A percentile compares a stretch with the other conserved stretches of the same genome.
These are phyloP conservation scores for Zygoascus sp. DNA, from an alignment of 1,139 yeast species.

Conservation along the genomic window DNA sequence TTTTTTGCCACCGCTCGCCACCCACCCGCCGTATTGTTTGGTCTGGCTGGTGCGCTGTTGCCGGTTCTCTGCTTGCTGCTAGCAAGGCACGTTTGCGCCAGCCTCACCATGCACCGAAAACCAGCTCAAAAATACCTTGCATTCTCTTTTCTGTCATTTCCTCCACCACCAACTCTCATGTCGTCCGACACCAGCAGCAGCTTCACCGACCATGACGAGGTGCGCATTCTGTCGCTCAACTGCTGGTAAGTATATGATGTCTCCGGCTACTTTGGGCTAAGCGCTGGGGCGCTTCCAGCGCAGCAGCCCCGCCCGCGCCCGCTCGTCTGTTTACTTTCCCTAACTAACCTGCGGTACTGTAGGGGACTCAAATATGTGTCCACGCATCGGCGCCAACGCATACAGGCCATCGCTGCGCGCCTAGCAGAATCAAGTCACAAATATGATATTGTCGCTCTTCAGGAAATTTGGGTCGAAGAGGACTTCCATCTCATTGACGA, in stretches of 20 bases:
- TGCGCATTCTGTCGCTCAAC: constrained; percentile 21
- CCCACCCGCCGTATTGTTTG: no score
- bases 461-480: constrained; percentile 85
- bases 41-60: no score
- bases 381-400: constrained; percentile 57
- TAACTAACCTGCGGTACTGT: not conserved
- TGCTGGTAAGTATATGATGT: constrained; percentile 20
- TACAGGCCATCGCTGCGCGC: constrained; percentile 67
- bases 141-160: not conserved
- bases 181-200: constrained; percentile 5
- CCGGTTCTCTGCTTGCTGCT: no score
- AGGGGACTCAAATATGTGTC: constrained; percentile 89
- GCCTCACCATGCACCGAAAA: not conserved
- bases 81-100: no score
- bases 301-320: no score
- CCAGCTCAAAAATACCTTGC: not conserved
- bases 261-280: no score
- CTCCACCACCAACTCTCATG: constrained; percentile 3
- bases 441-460: constrained; percentile 83
- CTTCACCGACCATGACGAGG: constrained; percentile 6
- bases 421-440: constrained; percentile 47
- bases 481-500: constrained; percentile 68
- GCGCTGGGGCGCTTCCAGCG: no score
- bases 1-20: no score
- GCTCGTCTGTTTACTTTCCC: not conserved